A percentile compares a stretch with the other conserved stretches of the same genome.
Evolutionary conservation across 257 asterid genomes (phyloP).

Genomic region (Sherardia arvensis): DNA sequence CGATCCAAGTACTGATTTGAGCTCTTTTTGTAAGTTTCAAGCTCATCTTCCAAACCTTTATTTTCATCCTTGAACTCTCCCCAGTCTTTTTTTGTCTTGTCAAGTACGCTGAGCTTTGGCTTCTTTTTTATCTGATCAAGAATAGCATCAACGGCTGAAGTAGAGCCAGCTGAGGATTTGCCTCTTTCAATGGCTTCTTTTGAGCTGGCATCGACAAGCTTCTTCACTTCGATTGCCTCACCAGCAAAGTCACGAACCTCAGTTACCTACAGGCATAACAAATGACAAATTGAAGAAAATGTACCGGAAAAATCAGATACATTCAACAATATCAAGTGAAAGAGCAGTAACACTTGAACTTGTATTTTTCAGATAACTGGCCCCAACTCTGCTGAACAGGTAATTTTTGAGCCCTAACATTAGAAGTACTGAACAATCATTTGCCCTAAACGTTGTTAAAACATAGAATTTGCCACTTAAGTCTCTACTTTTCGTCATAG

Average conservation of each 20-base stretch:
- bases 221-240: slow-evolving; percentile 74
- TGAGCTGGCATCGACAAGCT: slow-evolving; percentile 54
- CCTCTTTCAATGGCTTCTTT: slow-evolving; percentile 61
- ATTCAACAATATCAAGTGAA: background rate
- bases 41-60: slow-evolving; percentile 80
- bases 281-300: background rate
- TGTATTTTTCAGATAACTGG: no score
- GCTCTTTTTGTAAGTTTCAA: slow-evolving; percentile 91
- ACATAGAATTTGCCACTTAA: no score
- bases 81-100: slow-evolving; percentile 96
- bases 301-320: slow-evolving; percentile 1
- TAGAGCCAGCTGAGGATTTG: slow-evolving; percentile 41
- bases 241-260: slow-evolving; percentile 95
- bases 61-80: slow-evolving; percentile 87
- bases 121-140: slow-evolving; percentile 93
- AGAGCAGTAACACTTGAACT: background rate
- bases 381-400: background rate
- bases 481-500: background rate
- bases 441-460: background rate
- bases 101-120: slow-evolving; percentile 83
- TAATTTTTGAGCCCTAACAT: no score
- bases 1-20: slow-evolving; percentile 81
- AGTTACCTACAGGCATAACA: slow-evolving; percentile 36
- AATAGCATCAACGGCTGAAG: slow-evolving; percentile 80
- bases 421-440: background rate